A percentile compares a stretch with the other conserved stretches of the same genome.
These are phyloP conservation scores for Yamadazyma jaroonii DNA, from an alignment of 1,139 yeast species.

Conservation along the genomic window DNA sequence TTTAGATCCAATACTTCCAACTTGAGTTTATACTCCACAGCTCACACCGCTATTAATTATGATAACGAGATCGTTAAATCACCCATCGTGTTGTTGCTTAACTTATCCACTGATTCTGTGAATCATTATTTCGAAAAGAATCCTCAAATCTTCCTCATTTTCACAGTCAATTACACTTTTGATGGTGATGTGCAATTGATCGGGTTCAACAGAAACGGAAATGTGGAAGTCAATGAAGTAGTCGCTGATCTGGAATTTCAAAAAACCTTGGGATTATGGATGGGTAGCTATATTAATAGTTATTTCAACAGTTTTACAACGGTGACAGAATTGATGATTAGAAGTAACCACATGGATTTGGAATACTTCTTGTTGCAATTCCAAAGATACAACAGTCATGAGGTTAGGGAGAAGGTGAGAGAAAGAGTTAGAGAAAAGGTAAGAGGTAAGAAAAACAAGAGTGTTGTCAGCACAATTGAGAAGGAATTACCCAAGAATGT, in stretches of 20 bases:
- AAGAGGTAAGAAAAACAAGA: not conserved
- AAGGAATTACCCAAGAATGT: not conserved
- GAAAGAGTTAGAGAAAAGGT: constrained; percentile 5
- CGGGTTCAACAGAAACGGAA: constrained; percentile 24
- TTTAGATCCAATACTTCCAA: constrained; percentile 45
- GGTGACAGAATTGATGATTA: constrained; percentile 22
- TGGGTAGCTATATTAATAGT: constrained; percentile 20
- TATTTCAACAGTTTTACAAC: constrained; percentile 22
- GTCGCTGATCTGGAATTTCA: constrained; percentile 22
- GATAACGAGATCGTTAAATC: constrained; percentile 56
- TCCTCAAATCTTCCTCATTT: constrained; percentile 23
- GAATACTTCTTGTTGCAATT: constrained; percentile 17
- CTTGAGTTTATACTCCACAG: constrained; percentile 67
- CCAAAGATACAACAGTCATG: constrained; percentile 12
- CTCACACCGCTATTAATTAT: constrained; percentile 68
- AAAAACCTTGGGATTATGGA: constrained; percentile 14
- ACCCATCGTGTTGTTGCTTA: constrained; percentile 64
- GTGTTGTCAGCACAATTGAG: not conserved
- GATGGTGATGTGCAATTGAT: constrained; percentile 27
- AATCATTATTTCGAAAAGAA: constrained; percentile 23
- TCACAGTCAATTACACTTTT: constrained; percentile 28
- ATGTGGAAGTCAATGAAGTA: constrained; percentile 23
- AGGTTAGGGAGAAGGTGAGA: constrained; percentile 14
- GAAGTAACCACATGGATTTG: constrained; percentile 23
- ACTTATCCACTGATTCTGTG: constrained; percentile 32